phyloP scores from a whole-genome alignment of 192 early-diverging fungal species.

The Lunasporangiospora selenospora region DNA sequence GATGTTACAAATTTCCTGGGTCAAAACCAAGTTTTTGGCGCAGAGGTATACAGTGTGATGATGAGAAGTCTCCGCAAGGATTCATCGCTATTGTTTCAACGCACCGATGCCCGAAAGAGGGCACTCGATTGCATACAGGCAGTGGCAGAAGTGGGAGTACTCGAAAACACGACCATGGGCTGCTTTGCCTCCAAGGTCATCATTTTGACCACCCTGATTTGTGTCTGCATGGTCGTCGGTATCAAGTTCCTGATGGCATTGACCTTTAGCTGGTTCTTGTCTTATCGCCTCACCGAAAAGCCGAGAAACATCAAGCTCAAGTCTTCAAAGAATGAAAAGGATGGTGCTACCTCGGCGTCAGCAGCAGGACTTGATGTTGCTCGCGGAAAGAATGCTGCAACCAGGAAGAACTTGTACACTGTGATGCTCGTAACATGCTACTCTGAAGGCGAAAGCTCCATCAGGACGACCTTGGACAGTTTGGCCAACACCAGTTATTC shows the following conservation, averaged over 20 bases:
- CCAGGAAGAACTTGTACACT: constrained; percentile 64
- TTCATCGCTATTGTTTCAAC: constrained; percentile 20
- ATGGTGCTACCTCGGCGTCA: background rate
- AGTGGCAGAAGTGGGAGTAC: constrained; percentile 23
- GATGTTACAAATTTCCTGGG: constrained; percentile 17
- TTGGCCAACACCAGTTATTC: constrained; percentile 84
- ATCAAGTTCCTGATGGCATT: constrained; percentile 52
- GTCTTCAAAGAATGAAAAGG: constrained; percentile 15
- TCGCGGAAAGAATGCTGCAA: constrained; percentile 17
- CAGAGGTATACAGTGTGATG: constrained; percentile 14
- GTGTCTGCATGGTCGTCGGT: constrained; percentile 37
- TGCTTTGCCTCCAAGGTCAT: constrained; percentile 42
- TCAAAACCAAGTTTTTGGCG: constrained; percentile 3
- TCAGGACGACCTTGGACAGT: constrained; percentile 86
- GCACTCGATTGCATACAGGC: constrained; percentile 13
- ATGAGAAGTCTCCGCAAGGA: constrained; percentile 4
- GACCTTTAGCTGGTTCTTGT: constrained; percentile 52
- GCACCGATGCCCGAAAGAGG: constrained; percentile 17
- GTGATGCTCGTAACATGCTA: constrained; percentile 90
- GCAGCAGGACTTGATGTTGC: constrained; percentile 35
- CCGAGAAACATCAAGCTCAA: constrained; percentile 11
- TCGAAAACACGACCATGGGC: constrained; percentile 52
- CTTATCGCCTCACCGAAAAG: constrained; percentile 43
- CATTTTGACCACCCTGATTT: constrained; percentile 44
- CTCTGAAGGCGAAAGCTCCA: constrained; percentile 86